These are phyloP conservation scores for Ophiocordyceps camponoti-floridani DNA, from an alignment of 2,329 filamentous ascomycete genomes.

Conservation along the genomic window DNA sequence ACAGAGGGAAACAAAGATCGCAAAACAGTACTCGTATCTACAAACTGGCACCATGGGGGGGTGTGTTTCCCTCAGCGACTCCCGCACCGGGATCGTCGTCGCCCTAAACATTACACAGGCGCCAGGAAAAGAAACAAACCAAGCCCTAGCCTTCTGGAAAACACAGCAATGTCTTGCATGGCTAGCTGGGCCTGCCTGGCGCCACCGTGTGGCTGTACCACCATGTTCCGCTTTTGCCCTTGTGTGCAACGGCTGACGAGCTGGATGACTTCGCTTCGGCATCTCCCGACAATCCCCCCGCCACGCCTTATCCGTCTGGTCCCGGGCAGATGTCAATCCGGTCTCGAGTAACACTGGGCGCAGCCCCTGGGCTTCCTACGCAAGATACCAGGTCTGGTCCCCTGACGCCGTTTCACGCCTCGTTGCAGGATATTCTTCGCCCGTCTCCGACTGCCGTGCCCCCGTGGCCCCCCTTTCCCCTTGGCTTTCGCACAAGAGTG, in stretches of 20 bases:
- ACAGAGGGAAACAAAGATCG: background rate
- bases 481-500: background rate
- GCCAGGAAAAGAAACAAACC: too few relatives aligned
- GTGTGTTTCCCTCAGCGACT: too few relatives aligned
- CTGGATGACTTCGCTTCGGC: slow-evolving; percentile 2
- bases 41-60: too few relatives aligned
- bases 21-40: too few relatives aligned
- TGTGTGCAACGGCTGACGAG: background rate
- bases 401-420: slow-evolving; percentile 6
- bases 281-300: slow-evolving; percentile 2
- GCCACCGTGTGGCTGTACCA: background rate
- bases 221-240: background rate
- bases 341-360: slow-evolving; percentile 5
- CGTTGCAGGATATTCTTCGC: slow-evolving; percentile 3
- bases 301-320: slow-evolving; percentile 1
- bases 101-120: too few relatives aligned
- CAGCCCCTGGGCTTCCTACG: slow-evolving; percentile 4
- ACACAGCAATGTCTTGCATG: background rate
- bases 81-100: too few relatives aligned
- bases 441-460: background rate
- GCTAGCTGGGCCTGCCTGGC: background rate
- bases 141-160: background rate
- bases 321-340: slow-evolving; percentile 4
- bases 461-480: background rate
- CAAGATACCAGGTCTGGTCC: slow-evolving; percentile 1